Conservation (phyloP, 2,329 filamentous ascomycete species). For the Fusarium humuli region DNA sequence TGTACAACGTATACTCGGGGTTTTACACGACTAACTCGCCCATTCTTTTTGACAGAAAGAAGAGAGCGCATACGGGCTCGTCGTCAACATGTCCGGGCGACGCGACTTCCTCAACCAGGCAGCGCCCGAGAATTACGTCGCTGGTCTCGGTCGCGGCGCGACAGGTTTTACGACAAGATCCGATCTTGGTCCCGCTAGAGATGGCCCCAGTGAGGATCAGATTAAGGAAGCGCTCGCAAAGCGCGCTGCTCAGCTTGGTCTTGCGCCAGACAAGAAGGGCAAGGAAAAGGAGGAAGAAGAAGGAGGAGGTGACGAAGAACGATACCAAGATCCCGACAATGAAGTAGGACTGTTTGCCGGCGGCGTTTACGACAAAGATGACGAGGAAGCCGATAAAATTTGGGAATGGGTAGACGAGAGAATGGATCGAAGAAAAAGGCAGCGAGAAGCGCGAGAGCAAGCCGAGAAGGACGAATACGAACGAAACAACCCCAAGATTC, state of each 20-base stretch:
- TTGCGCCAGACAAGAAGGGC: conserved; percentile 73
- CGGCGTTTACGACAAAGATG: conserved; percentile 95
- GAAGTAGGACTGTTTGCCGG: conserved; percentile 96
- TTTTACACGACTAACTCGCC: neutral
- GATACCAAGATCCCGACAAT: conserved; percentile 96
- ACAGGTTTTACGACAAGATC: conserved; percentile 98
- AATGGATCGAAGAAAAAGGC: conserved; percentile 89
- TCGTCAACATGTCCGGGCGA: conserved; percentile 67
- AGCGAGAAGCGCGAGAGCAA: conserved; percentile 95
- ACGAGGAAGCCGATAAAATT: conserved; percentile 96
- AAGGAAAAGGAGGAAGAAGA: conserved; percentile 79
- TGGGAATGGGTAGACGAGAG: conserved; percentile 96
- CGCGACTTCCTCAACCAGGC: conserved; percentile 90
- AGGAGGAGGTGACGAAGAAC: conserved; percentile 79
- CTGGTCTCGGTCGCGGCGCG: conserved; percentile 95
- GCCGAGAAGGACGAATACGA: conserved; percentile 96
- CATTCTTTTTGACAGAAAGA: conserved; percentile 8
- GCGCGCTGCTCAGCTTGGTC: conserved; percentile 85
- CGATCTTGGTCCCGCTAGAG: conserved; percentile 92
- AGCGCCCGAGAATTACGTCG: conserved; percentile 89
- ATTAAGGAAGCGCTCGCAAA: conserved; percentile 98
- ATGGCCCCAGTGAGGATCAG: conserved; percentile 96
- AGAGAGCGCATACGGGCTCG: conserved; percentile 28
- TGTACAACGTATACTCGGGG: neutral
- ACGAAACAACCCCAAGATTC: conserved; percentile 96